Base-by-base conservation (phyloP, 306 rosid genomes). In the Malus fusca region DNA sequence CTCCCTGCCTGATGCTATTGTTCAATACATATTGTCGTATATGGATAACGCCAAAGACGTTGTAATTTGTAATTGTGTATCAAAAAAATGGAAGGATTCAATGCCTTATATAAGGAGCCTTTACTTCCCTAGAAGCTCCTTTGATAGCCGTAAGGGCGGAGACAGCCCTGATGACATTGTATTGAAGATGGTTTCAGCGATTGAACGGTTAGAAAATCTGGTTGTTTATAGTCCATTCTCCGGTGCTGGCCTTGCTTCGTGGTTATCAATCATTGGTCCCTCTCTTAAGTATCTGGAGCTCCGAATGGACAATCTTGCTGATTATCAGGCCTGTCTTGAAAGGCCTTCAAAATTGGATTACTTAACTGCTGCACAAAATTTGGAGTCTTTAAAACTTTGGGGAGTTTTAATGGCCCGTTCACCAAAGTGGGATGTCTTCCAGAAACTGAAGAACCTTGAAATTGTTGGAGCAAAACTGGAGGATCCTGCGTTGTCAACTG, bases 321-420 rank as follows among this genome's bases (percentile, higher is more conserved):
- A 87, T 37, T 81, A 71, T 51, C 87, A 85, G 48, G 83, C 80
- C 37, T 64, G 26, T 37, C 76, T 56, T 61, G 97, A 90, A 25
- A 70, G 72, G 75, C 90, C 91, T 12, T 90, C 97, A 58, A 96
- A 92, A 73, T 69, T 96, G 80, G 92, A 88, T 68, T 92, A 90
- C 80, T 71, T 96, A 53, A 80, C 75, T 30, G 77, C 79, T 18
- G 93, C 99, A 8, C 81, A 46, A 83, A 88, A 88, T 78, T 79
- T 96, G 85, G 87, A 92, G 76, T 88, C 93, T 63, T 82, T 96
- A 19, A 90, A 88, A 81, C 86, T 96, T 33, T 96, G 99, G 99
- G 97, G 97, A 68, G 99, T 96, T 19, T 89, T 90, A 78, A 80
- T 96, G 89, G 69, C 76, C 59, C 82, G 80, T 31, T 68, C 92